These are phyloP conservation scores for Carpinus fangiana DNA, from an alignment of 306 rosid genomes.

Conservation along the genomic window DNA sequence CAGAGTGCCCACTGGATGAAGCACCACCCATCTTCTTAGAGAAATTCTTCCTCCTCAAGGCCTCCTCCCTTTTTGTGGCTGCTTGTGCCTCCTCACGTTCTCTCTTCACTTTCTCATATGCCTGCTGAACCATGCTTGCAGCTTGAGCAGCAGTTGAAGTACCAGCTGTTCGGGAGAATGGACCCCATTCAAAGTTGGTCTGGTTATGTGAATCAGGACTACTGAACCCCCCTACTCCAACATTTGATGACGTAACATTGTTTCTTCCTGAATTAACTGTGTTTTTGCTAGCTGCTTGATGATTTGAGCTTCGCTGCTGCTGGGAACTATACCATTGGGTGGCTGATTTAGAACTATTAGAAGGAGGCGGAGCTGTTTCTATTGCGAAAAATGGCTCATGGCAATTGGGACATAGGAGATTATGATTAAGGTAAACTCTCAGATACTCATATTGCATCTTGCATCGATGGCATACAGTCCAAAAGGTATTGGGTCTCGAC, in stretches of 20 bases:
- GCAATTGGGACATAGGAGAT: constrained; percentile 92
- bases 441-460: constrained; percentile 97
- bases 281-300: constrained; percentile 42
- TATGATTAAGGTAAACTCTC: constrained; percentile 78
- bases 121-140: constrained; percentile 85
- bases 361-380: constrained; percentile 82
- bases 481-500: constrained; percentile 67
- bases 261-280: constrained; percentile 44
- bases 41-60: constrained; percentile 53
- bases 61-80: constrained; percentile 60
- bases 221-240: constrained; percentile 42
- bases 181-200: constrained; percentile 68
- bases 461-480: constrained; percentile 89
- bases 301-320: constrained; percentile 39
- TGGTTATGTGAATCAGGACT: constrained; percentile 37
- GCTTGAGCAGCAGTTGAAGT: constrained; percentile 82
- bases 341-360: constrained; percentile 60
- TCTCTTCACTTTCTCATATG: constrained; percentile 87
- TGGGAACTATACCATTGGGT: constrained; percentile 54
- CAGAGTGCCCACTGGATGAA: constrained; percentile 39
- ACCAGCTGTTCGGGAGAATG: constrained; percentile 65
- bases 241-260: constrained; percentile 38
- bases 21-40: constrained; percentile 48
- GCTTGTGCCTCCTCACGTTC: constrained; percentile 91
- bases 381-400: constrained; percentile 75